Conservation (phyloP, 1,284 basidiomycete genomes). For the Cerrena zonata region DNA sequence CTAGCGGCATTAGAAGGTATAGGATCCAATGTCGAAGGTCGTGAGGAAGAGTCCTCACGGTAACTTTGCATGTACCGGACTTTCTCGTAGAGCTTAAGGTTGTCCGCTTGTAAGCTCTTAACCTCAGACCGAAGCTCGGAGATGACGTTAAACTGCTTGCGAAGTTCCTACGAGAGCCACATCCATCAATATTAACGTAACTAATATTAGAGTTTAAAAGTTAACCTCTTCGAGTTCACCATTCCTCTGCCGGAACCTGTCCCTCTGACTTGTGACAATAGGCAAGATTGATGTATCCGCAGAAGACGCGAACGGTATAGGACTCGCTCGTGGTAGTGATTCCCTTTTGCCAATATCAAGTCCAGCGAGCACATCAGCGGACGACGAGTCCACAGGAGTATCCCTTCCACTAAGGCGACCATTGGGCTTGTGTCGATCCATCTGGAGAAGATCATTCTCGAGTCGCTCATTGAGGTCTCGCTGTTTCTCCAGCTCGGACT, state of each 20-base stretch:
- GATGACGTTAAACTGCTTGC: conserved; percentile 89
- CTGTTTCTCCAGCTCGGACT: conserved; percentile 72
- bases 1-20: conserved; percentile 43
- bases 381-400: conserved; percentile 11
- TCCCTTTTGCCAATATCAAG: conserved; percentile 66
- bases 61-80: conserved; percentile 95
- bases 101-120: conserved; percentile 77
- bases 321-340: conserved; percentile 43
- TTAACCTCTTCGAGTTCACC: conserved; percentile 89
- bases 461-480: conserved; percentile 79
- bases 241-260: conserved; percentile 91
- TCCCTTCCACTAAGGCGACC: conserved; percentile 16
- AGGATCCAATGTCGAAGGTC: conserved; percentile 62
- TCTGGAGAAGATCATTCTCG: conserved; percentile 82
- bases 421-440: conserved; percentile 53
- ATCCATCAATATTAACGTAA: background rate
- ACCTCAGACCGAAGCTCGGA: conserved; percentile 80
- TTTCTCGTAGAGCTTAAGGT: conserved; percentile 93
- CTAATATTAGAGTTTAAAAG: conserved; percentile 4
- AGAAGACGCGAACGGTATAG: conserved; percentile 65
- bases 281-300: conserved; percentile 89
- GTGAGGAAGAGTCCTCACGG: conserved; percentile 57
- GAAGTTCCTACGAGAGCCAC: conserved; percentile 64
- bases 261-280: conserved; percentile 93
- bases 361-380: conserved; percentile 51